phyloP scores from a whole-genome alignment of 2,329 filamentous ascomycete species.

The Arthroderma sp. region DNA sequence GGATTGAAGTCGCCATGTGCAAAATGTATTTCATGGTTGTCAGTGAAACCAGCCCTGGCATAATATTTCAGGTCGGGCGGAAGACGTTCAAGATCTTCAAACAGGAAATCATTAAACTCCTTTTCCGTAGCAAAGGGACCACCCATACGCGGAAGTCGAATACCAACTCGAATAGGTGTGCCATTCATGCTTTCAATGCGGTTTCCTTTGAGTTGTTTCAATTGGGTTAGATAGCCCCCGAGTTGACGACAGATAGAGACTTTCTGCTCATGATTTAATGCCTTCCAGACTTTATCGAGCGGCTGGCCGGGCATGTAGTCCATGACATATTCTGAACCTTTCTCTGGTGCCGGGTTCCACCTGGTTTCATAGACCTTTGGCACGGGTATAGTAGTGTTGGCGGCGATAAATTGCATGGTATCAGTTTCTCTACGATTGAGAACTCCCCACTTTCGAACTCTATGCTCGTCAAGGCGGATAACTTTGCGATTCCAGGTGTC shows the following conservation, averaged over 20 bases:
- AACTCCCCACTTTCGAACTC: not conserved
- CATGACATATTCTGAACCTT: not conserved
- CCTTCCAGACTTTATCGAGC: slow-evolving; percentile 5
- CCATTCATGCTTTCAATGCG: not conserved
- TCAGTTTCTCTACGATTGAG: not conserved
- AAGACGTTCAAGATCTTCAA: not conserved
- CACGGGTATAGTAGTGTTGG: slow-evolving; percentile 2
- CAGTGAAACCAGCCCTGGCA: not conserved
- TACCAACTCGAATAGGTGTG: not conserved
- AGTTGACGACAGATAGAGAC: slow-evolving; percentile 5
- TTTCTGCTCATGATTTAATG: slow-evolving; percentile 2
- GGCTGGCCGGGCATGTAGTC: slow-evolving; percentile 4
- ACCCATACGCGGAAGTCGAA: not conserved
- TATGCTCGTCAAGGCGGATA: slow-evolving; percentile 2
- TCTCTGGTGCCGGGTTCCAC: no score
- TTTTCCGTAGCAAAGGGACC: slow-evolving; percentile 5
- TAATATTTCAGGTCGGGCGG: not conserved
- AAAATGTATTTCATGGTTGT: slow-evolving; percentile 5
- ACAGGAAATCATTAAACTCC: slow-evolving; percentile 6
- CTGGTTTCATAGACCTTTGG: slow-evolving; percentile 1
- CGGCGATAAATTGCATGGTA: slow-evolving; percentile 2
- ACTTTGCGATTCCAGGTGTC: no score
- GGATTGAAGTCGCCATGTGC: slow-evolving; percentile 11
- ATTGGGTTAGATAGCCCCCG: slow-evolving; percentile 5
- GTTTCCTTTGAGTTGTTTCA: slow-evolving; percentile 2